A percentile compares a stretch with the other conserved stretches of the same genome.
phyloP scores from a whole-genome alignment of 108 stramenopile genomes.

The Seminavis robusta region DNA sequence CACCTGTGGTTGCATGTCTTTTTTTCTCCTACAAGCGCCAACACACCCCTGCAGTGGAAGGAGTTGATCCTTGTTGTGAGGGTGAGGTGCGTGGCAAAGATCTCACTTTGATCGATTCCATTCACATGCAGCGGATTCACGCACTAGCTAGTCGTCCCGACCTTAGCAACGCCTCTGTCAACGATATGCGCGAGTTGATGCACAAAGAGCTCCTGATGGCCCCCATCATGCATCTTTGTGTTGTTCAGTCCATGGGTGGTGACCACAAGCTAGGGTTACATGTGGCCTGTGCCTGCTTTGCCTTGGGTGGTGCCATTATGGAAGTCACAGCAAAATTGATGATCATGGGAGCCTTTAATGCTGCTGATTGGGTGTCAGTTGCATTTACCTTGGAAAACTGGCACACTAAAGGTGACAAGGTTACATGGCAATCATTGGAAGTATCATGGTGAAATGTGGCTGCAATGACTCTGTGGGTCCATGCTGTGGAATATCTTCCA shows the following conservation, averaged over 20 bases:
- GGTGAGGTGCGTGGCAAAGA: no score
- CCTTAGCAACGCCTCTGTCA: no score
- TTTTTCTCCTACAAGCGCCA: no score
- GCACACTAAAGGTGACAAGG: slow-evolving; percentile 31
- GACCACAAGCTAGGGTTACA: slow-evolving; percentile 46
- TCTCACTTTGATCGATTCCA: no score
- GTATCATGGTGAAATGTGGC: slow-evolving; percentile 47
- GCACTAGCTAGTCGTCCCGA: no score
- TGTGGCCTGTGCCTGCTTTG: slow-evolving; percentile 46
- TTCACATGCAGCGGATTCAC: no score
- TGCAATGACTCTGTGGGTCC: slow-evolving; percentile 26
- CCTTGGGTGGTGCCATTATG: slow-evolving; percentile 51
- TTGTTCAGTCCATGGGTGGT: slow-evolving; percentile 57
- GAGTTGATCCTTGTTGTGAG: no score
- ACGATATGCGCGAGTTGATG: no score
- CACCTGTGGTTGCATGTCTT: no score
- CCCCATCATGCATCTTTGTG: slow-evolving; percentile 64
- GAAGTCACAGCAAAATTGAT: slow-evolving; percentile 59
- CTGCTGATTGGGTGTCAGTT: slow-evolving; percentile 42
- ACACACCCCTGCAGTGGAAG: no score
- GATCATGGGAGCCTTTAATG: slow-evolving; percentile 46
- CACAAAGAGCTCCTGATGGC: slow-evolving; percentile 51
- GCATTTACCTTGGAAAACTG: slow-evolving; percentile 69
- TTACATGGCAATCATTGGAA: slow-evolving; percentile 74
- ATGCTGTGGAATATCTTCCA: slow-evolving; percentile 18